Evolutionary conservation across 306 rosid genomes (phyloP), one percentile per base, ranked within the genome.

Genomic region (Prunus padus): DNA sequence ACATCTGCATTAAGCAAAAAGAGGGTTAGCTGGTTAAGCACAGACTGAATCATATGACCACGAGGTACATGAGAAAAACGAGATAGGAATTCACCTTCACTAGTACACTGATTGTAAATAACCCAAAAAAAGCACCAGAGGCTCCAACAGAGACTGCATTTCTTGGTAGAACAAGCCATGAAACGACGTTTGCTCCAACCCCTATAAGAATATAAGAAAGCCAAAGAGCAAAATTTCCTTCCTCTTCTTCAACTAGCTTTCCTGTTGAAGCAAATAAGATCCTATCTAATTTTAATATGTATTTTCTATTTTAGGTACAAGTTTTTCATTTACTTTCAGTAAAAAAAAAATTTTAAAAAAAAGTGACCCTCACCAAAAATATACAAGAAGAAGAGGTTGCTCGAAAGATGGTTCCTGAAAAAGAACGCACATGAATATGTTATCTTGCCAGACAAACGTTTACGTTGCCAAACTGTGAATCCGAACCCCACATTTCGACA

Each of bases 171-270:
- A 92, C 76, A 76, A 95, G 81, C 97, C 97, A 95, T 0, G 96
- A 95, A 62, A 95, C 99, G 76, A 95, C 86, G 85, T 95, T 95
- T 79, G 97, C 96, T 83, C 97, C 99, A 72, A 88, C 92, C 51
- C 97, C 97, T 0, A 96, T 95, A 74, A 92, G 89, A 84, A 90
- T 90, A 85, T 95, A 95, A 75, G 92, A 89, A 64, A 92, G 77
- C 97, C 99, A 95, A 91, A 95, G 74, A 23, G 92, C 97, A 64
- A 95, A 86, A 81, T 81, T 95, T 18, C 99, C 99, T 83, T 91
- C 99, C 92, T 95, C 99, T 84, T 95, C 99, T 77, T 95, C 99
- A 88, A 92, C 97, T 56, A 95, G 96, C 83, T 92, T 95, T 63
- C 97, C 97, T 90, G 86, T 85, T 20, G 65, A 10, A 20, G 15